A percentile compares a stretch with the other conserved stretches of the same genome.
phyloP scores from a whole-genome alignment of 148 eudicot genomes.

The Suaeda aralocaspica region DNA sequence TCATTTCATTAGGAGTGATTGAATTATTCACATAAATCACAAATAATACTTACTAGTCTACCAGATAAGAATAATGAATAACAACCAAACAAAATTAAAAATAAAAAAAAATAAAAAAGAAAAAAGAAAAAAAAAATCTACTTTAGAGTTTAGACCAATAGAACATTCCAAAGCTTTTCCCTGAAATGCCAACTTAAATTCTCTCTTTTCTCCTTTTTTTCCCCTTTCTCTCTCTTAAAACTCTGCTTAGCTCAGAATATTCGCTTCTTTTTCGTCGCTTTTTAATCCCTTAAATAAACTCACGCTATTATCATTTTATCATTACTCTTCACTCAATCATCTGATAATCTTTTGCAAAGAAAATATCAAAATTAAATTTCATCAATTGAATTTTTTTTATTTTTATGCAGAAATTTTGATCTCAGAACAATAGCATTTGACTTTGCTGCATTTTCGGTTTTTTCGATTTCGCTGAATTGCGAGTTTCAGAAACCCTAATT shows the following conservation, averaged over 20 bases:
- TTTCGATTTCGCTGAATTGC: too few species aligned
- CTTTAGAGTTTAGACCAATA: background rate
- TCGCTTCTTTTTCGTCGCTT: constrained; percentile 24
- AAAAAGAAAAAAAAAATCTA: background rate
- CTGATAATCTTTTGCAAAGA: too few species aligned
- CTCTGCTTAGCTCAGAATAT: constrained; percentile 20
- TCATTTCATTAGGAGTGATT: too few species aligned
- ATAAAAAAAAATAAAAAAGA: background rate
- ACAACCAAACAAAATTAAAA: background rate
- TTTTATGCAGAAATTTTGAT: background rate
- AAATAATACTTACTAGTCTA: background rate
- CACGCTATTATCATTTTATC: constrained; percentile 24
- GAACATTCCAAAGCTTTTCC: constrained; percentile 17
- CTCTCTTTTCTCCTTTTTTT: background rate
- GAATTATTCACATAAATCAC: background rate
- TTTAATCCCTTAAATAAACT: background rate
- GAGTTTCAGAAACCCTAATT: background rate
- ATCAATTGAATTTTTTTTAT: background rate
- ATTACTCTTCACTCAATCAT: too few species aligned
- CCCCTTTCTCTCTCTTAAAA: too few species aligned
- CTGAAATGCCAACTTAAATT: too few species aligned
- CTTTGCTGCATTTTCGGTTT: background rate
- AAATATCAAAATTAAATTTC: too few species aligned
- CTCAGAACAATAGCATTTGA: background rate
- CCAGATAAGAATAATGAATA: background rate